A percentile compares a stretch with the other conserved stretches of the same genome.
Conservation (phyloP, 305 asterid species). For the Striga hermonthica region DNA sequence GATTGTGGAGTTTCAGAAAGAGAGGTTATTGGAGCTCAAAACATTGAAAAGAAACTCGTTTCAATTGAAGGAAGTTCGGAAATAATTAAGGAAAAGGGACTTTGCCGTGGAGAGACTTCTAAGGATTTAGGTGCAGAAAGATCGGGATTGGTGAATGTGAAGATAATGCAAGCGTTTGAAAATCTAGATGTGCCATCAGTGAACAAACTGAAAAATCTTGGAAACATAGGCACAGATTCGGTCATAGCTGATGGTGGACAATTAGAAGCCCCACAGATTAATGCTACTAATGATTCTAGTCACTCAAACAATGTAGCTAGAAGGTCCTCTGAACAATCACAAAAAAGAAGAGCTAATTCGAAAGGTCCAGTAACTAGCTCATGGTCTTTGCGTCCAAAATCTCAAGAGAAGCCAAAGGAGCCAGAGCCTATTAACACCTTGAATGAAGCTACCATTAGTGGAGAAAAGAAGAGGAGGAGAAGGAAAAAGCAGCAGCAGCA, state of each 20-base stretch:
- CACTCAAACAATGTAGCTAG: conserved; percentile 33
- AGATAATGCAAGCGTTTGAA: conserved; percentile 30
- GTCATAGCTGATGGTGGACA: conserved; percentile 31
- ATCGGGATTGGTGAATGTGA: conserved; percentile 31
- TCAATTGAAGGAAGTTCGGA: conserved; percentile 26
- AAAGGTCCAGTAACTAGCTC: conserved; percentile 45
- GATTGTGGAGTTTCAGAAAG: conserved; percentile 32
- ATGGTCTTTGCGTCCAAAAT: conserved; percentile 62
- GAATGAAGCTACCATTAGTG: conserved; percentile 40
- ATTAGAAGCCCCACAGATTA: conserved; percentile 24
- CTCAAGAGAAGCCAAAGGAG: conserved; percentile 55
- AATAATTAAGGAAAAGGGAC: conserved; percentile 27
- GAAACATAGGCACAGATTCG: conserved; percentile 28
- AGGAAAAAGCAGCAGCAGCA: conserved; percentile 45
- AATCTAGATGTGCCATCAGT: conserved; percentile 30
- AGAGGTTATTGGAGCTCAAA: conserved; percentile 34
- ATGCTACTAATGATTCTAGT: conserved; percentile 30
- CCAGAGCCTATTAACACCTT: conserved; percentile 42
- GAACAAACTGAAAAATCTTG: conserved; percentile 32
- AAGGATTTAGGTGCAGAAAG: conserved; percentile 29
- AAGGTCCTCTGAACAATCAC: conserved; percentile 38
- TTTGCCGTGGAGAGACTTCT: conserved; percentile 26
- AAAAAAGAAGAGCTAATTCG: conserved; percentile 38
- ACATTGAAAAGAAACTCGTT: conserved; percentile 27
- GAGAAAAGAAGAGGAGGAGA: conserved; percentile 49